Conservation (phyloP, 805 yeast species). For the Scheffersomyces stipitis region DNA sequence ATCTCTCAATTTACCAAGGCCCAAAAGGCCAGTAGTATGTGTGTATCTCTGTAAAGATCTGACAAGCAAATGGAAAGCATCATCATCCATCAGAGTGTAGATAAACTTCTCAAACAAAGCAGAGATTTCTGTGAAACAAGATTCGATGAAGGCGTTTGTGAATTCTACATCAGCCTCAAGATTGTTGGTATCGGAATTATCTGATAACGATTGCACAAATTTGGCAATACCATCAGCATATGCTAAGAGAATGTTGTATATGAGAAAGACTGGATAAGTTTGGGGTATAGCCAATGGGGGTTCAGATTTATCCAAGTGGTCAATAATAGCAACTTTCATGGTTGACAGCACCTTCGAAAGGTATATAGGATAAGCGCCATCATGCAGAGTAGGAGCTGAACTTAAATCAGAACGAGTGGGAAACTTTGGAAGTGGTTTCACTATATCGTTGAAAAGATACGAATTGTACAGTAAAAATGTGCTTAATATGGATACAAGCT, state of each 20-base stretch:
- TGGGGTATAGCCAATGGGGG: conserved; percentile 65
- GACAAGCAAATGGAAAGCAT: conserved; percentile 63
- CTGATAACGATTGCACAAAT: conserved; percentile 45
- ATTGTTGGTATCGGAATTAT: conserved; percentile 17
- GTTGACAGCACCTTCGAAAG: conserved; percentile 46
- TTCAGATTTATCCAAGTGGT: conserved; percentile 76
- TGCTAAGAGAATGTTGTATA: conserved; percentile 50
- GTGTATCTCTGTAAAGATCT: conserved; percentile 78
- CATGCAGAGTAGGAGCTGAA: neutral
- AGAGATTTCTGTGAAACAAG: conserved; percentile 24
- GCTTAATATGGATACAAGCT: conserved; percentile 41
- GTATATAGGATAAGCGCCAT: conserved; percentile 16
- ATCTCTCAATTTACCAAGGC: conserved; percentile 56
- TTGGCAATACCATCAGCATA: conserved; percentile 70
- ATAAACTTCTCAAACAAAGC: conserved; percentile 43
- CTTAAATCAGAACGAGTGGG: neutral
- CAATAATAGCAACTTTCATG: conserved; percentile 59
- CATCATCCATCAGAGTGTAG: conserved; percentile 68
- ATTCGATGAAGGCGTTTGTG: conserved; percentile 30
- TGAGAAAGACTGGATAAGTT: conserved; percentile 58
- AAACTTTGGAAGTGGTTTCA: conserved; percentile 18
- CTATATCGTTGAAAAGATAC: conserved; percentile 14
- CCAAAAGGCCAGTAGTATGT: conserved; percentile 80
- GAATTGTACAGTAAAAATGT: conserved; percentile 22
- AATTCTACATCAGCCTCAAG: conserved; percentile 37